Base-by-base conservation (phyloP, 2,329 filamentous ascomycete species). In the Albifimbria verrucaria region DNA sequence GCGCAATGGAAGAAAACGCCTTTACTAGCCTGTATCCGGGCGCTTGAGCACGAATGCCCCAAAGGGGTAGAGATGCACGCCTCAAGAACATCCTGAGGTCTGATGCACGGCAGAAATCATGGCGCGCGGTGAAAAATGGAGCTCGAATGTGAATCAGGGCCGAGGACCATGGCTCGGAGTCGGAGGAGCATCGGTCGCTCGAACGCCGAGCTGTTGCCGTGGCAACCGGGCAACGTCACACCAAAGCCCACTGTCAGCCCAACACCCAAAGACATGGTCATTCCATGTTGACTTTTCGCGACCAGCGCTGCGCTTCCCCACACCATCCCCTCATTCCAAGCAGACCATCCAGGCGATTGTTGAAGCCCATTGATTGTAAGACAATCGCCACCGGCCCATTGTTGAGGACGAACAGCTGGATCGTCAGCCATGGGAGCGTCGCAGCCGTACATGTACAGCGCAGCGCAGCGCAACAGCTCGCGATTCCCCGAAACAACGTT, bases 391-490 rank as follows among this genome's bases (percentile, higher is more conserved):
- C n/a, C n/a, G n/a, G n/a, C n/a, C n/a, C 32, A 39, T 15, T 39
- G 32, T 39, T 12, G 18, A 39, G 32, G 18, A 4, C 32, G 5
- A 39, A n/a, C 32, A n/a, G 32, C 5, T 4, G 32, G 32, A 39
- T 4, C 32, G 15, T 48, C 54, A 18, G 56, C 41, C 49, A 65
- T 65, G 62, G 50, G 55, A 49, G 57, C 59, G 52, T 55, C 68
- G 39, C 72, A 69, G 71, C 90, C 90, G 52, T 94, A 87, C 75
- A 79, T 93, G 70, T 94, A 94, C 72, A 81, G 85, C 55, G 63
- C 72, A 63, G 76, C 68, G 70, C 80, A 57, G 68, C 71, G 61
- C 63, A 66, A 77, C 62, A 78, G 83, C 65, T 73, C 77, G 47
- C 79, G 79, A 61, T 80, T 80, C 57, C 80, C 74, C 67, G 73